Evolutionary conservation across 2,329 filamentous ascomycete species (phyloP), one percentile per base, ranked within the genome.

Genomic region (Knoxdaviesia capensis): DNA sequence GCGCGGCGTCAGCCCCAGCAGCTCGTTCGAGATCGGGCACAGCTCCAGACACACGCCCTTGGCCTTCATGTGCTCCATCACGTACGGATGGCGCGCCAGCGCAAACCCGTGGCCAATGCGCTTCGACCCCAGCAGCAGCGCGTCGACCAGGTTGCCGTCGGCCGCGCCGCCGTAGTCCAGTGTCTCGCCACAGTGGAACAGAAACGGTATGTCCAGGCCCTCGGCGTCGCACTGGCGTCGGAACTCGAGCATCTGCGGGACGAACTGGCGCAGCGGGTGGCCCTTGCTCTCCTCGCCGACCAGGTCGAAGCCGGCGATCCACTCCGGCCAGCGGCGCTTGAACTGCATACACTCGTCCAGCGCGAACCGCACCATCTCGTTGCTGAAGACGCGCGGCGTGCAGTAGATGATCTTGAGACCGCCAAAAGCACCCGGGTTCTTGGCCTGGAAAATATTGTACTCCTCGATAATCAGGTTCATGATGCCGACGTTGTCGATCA

Each of bases 121-220:
- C 57, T 74, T 78, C 2, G 77, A 65, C 9, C 69, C 64, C 3
- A 85, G 63, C 1, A 79, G 57, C 2, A 82, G 64, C 4, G 80
- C 77, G 47, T 83, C 78, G 40, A 77, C 64, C 0, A 86, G 60
- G 52, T 85, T 86, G 11, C 68, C 74, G 47, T 84, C 75, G 1
- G 68, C 66, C 5, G 74, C 69, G 29, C 66, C 68, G 34, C 77
- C 79, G 6, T 69, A 66, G 31, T 82, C 74, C 5, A 82, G 62
- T 1, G 80, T 82, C 59, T 86, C 80, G 29, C 80, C 80, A 48
- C 80, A 83, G 57, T 86, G 80, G 51, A 85, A 81, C 35, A 85
- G 61, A 51, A 84, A 82, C 0, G 80, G 80, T 3, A 85, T 79
- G 0, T 74, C 63, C 4, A 79, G 45, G 0, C 52, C 50, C 1